Conservation (phyloP, 805 yeast species). For the Vanderwaltozyma verrucispora region DNA sequence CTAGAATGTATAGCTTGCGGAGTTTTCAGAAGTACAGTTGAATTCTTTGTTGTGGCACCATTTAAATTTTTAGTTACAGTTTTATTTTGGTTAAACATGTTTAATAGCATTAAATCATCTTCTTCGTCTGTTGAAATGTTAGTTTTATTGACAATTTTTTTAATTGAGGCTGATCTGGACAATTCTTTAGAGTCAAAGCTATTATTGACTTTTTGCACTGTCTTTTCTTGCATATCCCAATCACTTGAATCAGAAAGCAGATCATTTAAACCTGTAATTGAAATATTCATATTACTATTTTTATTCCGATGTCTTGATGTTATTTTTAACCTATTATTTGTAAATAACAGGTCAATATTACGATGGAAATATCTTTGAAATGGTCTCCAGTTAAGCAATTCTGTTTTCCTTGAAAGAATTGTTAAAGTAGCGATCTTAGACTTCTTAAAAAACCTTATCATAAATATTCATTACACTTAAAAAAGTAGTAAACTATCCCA, state of each 20-base stretch:
- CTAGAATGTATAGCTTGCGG: slow-evolving; percentile 1
- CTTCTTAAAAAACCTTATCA: too few relatives aligned
- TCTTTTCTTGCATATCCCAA: slow-evolving; percentile 9
- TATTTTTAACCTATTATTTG: too few relatives aligned
- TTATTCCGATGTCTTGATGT: too few relatives aligned
- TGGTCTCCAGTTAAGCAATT: too few relatives aligned
- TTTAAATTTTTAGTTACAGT: background rate
- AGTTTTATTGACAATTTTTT: background rate
- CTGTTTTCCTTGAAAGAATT: too few relatives aligned
- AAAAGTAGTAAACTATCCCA: too few relatives aligned
- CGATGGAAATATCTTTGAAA: too few relatives aligned
- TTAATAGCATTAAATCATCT: background rate
- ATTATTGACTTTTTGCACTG: background rate
- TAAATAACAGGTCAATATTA: too few relatives aligned
- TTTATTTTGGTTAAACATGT: background rate
- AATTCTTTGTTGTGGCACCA: background rate
- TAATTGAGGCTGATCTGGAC: too few relatives aligned
- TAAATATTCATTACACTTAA: too few relatives aligned
- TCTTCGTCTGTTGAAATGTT: background rate
- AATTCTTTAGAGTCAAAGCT: too few relatives aligned
- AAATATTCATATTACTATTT: background rate
- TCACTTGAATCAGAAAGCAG: slow-evolving; percentile 20
- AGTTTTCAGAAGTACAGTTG: background rate
- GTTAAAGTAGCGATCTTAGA: too few relatives aligned
- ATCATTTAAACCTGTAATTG: slow-evolving; percentile 11